phyloP scores from a whole-genome alignment of 805 yeast genomes.

The Lipomyces yamadae region DNA sequence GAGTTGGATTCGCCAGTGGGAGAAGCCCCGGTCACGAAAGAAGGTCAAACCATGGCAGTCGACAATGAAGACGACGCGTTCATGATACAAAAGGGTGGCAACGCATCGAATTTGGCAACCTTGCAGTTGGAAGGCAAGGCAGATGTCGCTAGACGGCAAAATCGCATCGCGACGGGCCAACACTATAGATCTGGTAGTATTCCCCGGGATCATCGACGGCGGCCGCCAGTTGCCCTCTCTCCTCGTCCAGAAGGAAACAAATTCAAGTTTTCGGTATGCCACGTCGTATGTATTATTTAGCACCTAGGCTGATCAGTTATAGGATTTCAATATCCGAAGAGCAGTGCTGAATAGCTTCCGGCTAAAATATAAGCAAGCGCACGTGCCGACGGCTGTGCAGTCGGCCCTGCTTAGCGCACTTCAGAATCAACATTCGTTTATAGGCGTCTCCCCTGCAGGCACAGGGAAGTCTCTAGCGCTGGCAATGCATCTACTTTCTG shows the following conservation, averaged over 20 bases:
- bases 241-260: neutral
- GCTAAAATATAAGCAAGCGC: slow-evolving; percentile 13
- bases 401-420: slow-evolving; percentile 22
- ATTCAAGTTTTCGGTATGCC: neutral
- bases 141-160: neutral
- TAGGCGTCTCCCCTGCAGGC: slow-evolving; percentile 44
- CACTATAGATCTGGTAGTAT: neutral
- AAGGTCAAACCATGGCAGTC: neutral
- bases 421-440: slow-evolving; percentile 35
- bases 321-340: slow-evolving; percentile 24
- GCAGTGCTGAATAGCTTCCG: slow-evolving; percentile 22
- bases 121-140: slow-evolving; percentile 4
- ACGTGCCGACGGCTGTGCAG: slow-evolving; percentile 27
- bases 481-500: slow-evolving; percentile 40
- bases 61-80: slow-evolving; percentile 3
- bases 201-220: neutral
- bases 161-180: neutral
- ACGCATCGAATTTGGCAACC: neutral
- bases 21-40: neutral
- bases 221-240: neutral
- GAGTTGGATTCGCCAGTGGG: neutral
- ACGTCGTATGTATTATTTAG: neutral
- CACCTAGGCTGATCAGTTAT: neutral
- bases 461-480: slow-evolving; percentile 47
- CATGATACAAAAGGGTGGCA: neutral